Base-by-base conservation (phyloP, 306 rosid genomes). In the Oemleria cerasiformis region DNA sequence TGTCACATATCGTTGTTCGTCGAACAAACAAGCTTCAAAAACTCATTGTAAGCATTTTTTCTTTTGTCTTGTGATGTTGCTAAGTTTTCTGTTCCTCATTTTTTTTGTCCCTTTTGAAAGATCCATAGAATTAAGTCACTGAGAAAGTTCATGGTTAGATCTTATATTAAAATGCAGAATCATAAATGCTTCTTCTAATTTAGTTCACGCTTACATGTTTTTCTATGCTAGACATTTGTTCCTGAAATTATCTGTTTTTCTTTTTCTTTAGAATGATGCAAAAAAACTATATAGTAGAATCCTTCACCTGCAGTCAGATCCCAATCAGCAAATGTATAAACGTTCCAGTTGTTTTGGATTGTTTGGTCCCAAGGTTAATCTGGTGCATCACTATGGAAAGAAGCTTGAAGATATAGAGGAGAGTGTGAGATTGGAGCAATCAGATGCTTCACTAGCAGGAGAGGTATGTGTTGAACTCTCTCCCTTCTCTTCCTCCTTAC, bases 351-450 rank as follows among this genome's bases (percentile, higher is more conserved):
- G 83, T 73, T 88, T 82, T 72, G 91, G 96, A 82, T 48, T 78
- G 65, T 89, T 85, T 65, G 76, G 90, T 75, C 77, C 16, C 63
- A 82, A 85, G 78, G 73, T 56, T 71, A 81, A 80, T 79, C 86
- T 81, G 45, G 77, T 73, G 42, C 86, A 89, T 83, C 87, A 73
- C 47, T 91, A 86, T 66, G 91, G 82, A 75, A 94, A 87, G 78
- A 80, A 62, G 82, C 84, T 91, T 75, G 92, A 81, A 80, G 81
- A 80, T 78, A 80, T 88, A 73, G 91, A 91, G 82, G 95, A 86
- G 82, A 84, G 79, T 81, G 79, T 94, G 74, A 87, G 87, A 82
- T 58, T 80, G 80, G 80, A 82, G 80, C 95, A 87, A 73, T 77
- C 96, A 55, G 92, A 85, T 80, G 78, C 61, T 81, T 83, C 92